Conservation (phyloP, 148 eudicot species). For the Nepenthes gracilis region DNA sequence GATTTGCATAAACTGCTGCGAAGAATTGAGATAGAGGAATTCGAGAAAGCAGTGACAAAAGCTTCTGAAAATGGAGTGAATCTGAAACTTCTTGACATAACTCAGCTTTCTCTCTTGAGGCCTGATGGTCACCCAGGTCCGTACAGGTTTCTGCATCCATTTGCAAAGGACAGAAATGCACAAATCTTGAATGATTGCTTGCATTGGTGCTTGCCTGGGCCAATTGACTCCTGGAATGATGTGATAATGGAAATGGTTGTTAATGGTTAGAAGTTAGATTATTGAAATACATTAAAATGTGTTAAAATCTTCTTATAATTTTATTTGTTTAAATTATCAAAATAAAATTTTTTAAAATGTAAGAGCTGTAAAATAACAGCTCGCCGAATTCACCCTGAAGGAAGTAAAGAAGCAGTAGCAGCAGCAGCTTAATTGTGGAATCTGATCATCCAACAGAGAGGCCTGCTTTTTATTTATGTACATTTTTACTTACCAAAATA, state of each 20-base stretch:
- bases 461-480: no score
- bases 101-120: slow-evolving; percentile 49
- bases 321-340: no score
- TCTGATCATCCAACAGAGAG: no score
- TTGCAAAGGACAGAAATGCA: slow-evolving; percentile 20
- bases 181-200: slow-evolving; percentile 46
- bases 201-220: slow-evolving; percentile 96
- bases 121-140: slow-evolving; percentile 93
- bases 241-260: slow-evolving; percentile 56
- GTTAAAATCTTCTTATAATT: no score
- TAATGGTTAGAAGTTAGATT: slow-evolving; percentile 11
- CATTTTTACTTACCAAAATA: no score
- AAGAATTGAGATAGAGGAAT: slow-evolving; percentile 58
- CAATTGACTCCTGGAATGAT: slow-evolving; percentile 86
- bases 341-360: no score
- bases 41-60: slow-evolving; percentile 24
- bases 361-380: no score
- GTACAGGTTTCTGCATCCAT: slow-evolving; percentile 51
- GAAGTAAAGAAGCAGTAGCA: no score
- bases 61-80: slow-evolving; percentile 48
- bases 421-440: no score
- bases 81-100: slow-evolving; percentile 47
- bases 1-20: slow-evolving; percentile 29
- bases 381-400: no score
- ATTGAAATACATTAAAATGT: no score